A percentile compares a stretch with the other conserved stretches of the same genome.
Conservation (phyloP, 139 green algal species). For the Ettlia oleoabundans region DNA sequence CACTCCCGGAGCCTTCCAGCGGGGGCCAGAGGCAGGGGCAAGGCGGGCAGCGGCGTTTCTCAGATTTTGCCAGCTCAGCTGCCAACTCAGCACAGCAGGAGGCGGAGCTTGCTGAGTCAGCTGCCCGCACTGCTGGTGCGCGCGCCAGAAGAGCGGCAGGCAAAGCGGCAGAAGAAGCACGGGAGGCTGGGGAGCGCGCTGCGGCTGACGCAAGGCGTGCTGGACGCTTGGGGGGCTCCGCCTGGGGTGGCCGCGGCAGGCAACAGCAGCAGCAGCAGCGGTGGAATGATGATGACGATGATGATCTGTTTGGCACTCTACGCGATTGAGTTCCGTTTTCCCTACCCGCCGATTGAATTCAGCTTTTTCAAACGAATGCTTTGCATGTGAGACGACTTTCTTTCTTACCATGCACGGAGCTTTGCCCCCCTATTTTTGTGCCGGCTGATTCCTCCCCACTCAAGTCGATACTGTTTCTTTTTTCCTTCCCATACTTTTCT, state of each 20-base stretch:
- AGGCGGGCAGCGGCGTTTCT: background rate
- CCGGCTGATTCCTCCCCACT: no score
- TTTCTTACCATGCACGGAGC: no score
- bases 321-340: background rate
- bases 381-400: no score
- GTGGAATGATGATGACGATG: background rate
- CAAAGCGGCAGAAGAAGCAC: slow-evolving; percentile 1
- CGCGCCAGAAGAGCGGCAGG: background rate
- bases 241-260: background rate
- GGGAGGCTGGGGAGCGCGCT: no score
- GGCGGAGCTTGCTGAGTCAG: background rate
- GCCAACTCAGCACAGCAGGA: background rate
- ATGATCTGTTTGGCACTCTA: background rate
- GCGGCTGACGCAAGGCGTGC: no score
- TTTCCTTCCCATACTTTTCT: no score
- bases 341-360: background rate
- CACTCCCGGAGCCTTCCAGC: background rate
- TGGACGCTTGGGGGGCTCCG: no score
- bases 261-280: no score
- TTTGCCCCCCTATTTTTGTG: no score
- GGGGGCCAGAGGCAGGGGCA: no score
- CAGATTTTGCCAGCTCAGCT: background rate
- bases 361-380: no score
- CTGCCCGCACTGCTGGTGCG: background rate
- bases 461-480: no score